phyloP scores from a whole-genome alignment of 805 yeast genomes.

The Candida pini region DNA sequence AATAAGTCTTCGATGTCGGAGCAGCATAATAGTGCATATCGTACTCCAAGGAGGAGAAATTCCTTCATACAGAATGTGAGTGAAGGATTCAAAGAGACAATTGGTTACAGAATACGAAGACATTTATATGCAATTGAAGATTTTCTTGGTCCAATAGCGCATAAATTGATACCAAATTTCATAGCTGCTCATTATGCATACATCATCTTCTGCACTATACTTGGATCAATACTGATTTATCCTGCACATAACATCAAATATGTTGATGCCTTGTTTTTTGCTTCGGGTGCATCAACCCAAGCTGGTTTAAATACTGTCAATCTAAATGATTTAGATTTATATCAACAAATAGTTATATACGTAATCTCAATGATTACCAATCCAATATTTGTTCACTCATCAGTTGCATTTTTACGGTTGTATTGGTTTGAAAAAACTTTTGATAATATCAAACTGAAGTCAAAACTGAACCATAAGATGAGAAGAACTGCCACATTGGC shows the following conservation, averaged over 20 bases:
- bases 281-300: slow-evolving; percentile 78
- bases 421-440: slow-evolving; percentile 88
- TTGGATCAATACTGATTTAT: slow-evolving; percentile 72
- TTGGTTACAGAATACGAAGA: slow-evolving; percentile 31
- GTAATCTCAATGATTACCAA: slow-evolving; percentile 62
- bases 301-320: slow-evolving; percentile 87
- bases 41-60: slow-evolving; percentile 5
- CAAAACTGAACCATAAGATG: slow-evolving; percentile 77
- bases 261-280: slow-evolving; percentile 74
- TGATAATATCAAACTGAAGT: slow-evolving; percentile 69
- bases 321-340: slow-evolving; percentile 54
- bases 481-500: slow-evolving; percentile 74
- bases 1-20: neutral
- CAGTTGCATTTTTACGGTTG: slow-evolving; percentile 67
- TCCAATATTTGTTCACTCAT: slow-evolving; percentile 84
- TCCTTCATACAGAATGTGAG: slow-evolving; percentile 6
- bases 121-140: slow-evolving; percentile 31
- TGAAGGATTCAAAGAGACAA: slow-evolving; percentile 13
- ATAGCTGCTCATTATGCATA: slow-evolving; percentile 70
- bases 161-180: slow-evolving; percentile 44
- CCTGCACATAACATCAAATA: slow-evolving; percentile 64
- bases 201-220: slow-evolving; percentile 49
- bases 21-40: neutral
- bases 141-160: slow-evolving; percentile 35
- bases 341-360: slow-evolving; percentile 77